A percentile compares a stretch with the other conserved stretches of the same genome.
Evolutionary conservation across 2,329 filamentous ascomycete species (phyloP).

Genomic region (Cytospora paraplurivora): DNA sequence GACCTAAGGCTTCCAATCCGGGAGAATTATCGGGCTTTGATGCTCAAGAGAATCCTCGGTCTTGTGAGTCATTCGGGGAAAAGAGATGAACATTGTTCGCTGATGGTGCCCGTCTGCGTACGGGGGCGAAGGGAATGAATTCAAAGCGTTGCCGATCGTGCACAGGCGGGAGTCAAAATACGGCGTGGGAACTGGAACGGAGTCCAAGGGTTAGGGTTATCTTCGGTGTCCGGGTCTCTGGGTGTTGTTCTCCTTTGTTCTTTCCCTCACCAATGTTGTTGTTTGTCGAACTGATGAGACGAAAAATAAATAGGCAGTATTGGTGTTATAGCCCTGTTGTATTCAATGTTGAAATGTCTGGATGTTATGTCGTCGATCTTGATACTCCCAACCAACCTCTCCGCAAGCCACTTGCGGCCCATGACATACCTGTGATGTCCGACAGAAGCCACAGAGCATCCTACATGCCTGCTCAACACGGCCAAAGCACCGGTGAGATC

Average conservation of each 20-base stretch:
- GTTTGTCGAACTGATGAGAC: background rate
- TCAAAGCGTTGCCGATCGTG: conserved; percentile 13
- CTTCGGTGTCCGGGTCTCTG: too few species aligned
- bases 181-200: conserved; percentile 25
- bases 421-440: background rate
- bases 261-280: background rate
- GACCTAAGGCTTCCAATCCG: background rate
- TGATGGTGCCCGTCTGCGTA: background rate
- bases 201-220: conserved; percentile 20
- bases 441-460: background rate
- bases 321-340: background rate
- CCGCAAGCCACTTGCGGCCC: background rate
- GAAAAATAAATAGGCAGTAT: background rate
- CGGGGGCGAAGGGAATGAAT: conserved; percentile 14
- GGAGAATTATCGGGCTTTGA: background rate
- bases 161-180: conserved; percentile 29
- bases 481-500: background rate
- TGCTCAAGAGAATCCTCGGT: background rate
- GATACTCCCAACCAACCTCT: background rate
- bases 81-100: background rate
- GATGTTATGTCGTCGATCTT: background rate
- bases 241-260: background rate
- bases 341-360: background rate
- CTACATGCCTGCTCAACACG: background rate
- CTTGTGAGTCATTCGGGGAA: conserved; percentile 2